Conservation (phyloP, 345 rosid genomes). For the Salix brachista region DNA sequence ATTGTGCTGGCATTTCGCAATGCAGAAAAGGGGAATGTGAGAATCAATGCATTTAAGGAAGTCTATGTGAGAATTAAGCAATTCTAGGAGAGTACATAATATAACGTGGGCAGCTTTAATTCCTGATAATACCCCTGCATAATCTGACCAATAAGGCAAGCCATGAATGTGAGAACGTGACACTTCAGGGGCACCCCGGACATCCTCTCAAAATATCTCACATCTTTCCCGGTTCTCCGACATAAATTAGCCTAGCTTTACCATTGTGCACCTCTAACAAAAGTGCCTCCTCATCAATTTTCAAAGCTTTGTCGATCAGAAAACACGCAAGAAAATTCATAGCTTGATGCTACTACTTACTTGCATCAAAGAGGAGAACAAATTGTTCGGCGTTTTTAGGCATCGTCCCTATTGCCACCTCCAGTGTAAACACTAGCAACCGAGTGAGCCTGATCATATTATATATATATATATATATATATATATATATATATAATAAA, state of each 20-base stretch:
- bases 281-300: conserved; percentile 6
- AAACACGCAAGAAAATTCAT: background rate
- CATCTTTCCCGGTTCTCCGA: conserved; percentile 31
- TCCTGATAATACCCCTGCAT: conserved; percentile 54
- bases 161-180: conserved; percentile 18
- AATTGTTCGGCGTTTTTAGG: conserved; percentile 68
- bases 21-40: conserved; percentile 19
- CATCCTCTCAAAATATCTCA: conserved; percentile 35
- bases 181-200: conserved; percentile 40
- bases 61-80: conserved; percentile 26
- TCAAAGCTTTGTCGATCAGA: background rate
- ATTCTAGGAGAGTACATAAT: conserved; percentile 12
- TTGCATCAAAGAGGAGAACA: conserved; percentile 85
- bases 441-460: conserved; percentile 52
- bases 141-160: background rate
- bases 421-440: conserved; percentile 80
- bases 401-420: conserved; percentile 81
- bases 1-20: background rate
- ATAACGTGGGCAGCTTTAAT: conserved; percentile 14
- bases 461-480: background rate
- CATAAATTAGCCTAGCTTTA: conserved; percentile 28
- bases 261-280: conserved; percentile 21
- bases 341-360: conserved; percentile 37
- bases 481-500: background rate
- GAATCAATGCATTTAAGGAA: conserved; percentile 23